These are phyloP conservation scores for Capronia epimyces DNA, from an alignment of 2,329 filamentous ascomycete species.

Conservation along the genomic window DNA sequence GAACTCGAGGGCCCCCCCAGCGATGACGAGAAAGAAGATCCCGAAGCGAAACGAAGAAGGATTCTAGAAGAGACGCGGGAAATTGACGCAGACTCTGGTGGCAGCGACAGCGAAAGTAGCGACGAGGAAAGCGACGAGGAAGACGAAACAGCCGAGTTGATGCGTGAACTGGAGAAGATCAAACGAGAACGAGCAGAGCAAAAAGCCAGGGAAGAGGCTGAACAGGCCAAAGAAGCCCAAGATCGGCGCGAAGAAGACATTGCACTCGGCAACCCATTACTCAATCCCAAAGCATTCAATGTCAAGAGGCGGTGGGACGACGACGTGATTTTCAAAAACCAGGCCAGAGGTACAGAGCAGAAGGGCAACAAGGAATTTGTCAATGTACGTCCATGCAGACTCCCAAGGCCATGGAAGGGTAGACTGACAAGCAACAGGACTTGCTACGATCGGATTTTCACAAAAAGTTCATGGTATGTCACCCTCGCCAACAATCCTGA, in stretches of 20 bases:
- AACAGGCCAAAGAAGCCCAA: slow-evolving; percentile 72
- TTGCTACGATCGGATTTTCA: slow-evolving; percentile 93
- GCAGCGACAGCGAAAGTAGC: slow-evolving; percentile 55
- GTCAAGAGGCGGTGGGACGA: slow-evolving; percentile 90
- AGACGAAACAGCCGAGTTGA: slow-evolving; percentile 80
- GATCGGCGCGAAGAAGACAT: slow-evolving; percentile 83
- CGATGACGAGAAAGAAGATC: slow-evolving; percentile 56
- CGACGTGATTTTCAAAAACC: slow-evolving; percentile 98
- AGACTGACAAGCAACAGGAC: slow-evolving; percentile 51
- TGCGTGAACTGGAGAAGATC: slow-evolving; percentile 91
- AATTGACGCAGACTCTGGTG: slow-evolving; percentile 70
- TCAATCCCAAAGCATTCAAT: slow-evolving; percentile 83
- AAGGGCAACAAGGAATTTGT: slow-evolving; percentile 92
- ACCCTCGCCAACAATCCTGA: neutral
- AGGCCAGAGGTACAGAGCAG: slow-evolving; percentile 89
- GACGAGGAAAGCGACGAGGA: slow-evolving; percentile 67
- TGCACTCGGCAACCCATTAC: slow-evolving; percentile 81
- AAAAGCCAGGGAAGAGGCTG: slow-evolving; percentile 74
- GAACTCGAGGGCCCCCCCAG: slow-evolving; percentile 51
- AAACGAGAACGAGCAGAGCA: slow-evolving; percentile 77
- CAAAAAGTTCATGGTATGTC: slow-evolving; percentile 79
- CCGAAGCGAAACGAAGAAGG: slow-evolving; percentile 74
- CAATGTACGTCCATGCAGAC: slow-evolving; percentile 59
- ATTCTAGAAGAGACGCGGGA: slow-evolving; percentile 84
- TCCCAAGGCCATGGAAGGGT: neutral